Conservation (phyloP, 2,329 filamentous ascomycete genomes). For the Scorias spongiosa region DNA sequence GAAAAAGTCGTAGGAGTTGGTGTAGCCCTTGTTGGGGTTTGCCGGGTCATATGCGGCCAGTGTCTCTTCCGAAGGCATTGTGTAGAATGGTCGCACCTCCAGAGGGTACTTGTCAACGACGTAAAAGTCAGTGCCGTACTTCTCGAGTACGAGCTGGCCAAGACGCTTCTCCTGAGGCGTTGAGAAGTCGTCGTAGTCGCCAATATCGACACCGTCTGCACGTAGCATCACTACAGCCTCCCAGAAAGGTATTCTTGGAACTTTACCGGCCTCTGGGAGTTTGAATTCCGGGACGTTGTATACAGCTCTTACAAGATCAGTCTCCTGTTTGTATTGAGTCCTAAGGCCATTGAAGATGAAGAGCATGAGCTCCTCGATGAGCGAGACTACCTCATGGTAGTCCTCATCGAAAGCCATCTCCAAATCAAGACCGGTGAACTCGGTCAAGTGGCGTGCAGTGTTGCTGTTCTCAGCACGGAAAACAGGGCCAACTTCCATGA, state of each 20-base stretch:
- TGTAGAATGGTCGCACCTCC: conserved; percentile 78
- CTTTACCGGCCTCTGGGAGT: conserved; percentile 57
- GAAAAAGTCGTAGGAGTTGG: conserved; percentile 55
- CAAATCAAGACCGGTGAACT: conserved; percentile 78
- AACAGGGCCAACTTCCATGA: conserved; percentile 65
- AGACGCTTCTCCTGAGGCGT: conserved; percentile 81
- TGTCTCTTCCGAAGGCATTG: conserved; percentile 59
- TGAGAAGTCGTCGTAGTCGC: conserved; percentile 62
- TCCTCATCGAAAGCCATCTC: conserved; percentile 75
- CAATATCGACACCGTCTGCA: conserved; percentile 60
- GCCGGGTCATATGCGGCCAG: conserved; percentile 29
- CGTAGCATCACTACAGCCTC: conserved; percentile 66
- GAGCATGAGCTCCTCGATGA: conserved; percentile 60
- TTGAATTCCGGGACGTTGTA: conserved; percentile 69
- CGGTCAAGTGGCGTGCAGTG: conserved; percentile 71
- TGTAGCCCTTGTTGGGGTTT: conserved; percentile 36
- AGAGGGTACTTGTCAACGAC: conserved; percentile 93
- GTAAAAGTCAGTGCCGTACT: conserved; percentile 93
- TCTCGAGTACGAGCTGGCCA: conserved; percentile 68
- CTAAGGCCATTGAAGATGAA: conserved; percentile 65
- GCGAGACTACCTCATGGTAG: conserved; percentile 59
- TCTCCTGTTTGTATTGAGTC: conserved; percentile 52
- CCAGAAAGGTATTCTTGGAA: conserved; percentile 61
- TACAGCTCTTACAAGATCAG: conserved; percentile 54
- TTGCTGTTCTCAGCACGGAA: conserved; percentile 81